These are phyloP conservation scores for Vitis rotundifolia DNA, from an alignment of 164 flowering plant genomes.

Conservation along the genomic window DNA sequence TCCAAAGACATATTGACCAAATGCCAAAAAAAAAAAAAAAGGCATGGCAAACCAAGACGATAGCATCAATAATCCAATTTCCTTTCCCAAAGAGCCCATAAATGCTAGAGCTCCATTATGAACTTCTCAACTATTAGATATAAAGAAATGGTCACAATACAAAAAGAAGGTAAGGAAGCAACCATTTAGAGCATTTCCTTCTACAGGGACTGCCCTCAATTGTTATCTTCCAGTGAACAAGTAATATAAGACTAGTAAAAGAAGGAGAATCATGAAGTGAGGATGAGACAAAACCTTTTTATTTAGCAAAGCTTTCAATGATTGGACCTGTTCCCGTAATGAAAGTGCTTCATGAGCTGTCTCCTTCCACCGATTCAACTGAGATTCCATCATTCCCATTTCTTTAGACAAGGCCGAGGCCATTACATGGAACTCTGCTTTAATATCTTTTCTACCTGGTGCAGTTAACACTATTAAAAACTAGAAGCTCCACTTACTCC, in stretches of 20 bases:
- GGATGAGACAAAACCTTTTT: constrained; percentile 47
- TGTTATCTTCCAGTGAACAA: background rate
- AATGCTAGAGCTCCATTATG: too few species aligned
- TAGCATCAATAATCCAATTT: background rate
- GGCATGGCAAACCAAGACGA: background rate
- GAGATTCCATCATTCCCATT: constrained; percentile 88
- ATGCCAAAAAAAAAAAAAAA: too few species aligned
- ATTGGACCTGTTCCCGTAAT: constrained; percentile 58
- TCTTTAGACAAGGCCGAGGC: constrained; percentile 88
- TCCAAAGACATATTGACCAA: background rate
- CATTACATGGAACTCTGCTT: constrained; percentile 86
- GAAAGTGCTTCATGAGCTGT: constrained; percentile 77
- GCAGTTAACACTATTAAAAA: constrained; percentile 20
- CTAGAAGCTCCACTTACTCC: constrained; percentile 5
- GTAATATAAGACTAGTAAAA: background rate
- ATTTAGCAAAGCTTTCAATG: constrained; percentile 48
- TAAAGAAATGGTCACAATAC: background rate
- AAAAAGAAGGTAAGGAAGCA: background rate
- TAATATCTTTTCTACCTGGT: constrained; percentile 83
- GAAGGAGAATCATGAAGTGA: background rate
- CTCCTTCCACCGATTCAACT: constrained; percentile 78
- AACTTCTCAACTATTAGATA: too few species aligned
- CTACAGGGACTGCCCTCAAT: background rate
- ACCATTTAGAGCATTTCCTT: background rate
- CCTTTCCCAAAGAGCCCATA: background rate